Evolutionary conservation across 108 stramenopile species (phyloP).

Genomic region (Nannochloropsis salina): DNA sequence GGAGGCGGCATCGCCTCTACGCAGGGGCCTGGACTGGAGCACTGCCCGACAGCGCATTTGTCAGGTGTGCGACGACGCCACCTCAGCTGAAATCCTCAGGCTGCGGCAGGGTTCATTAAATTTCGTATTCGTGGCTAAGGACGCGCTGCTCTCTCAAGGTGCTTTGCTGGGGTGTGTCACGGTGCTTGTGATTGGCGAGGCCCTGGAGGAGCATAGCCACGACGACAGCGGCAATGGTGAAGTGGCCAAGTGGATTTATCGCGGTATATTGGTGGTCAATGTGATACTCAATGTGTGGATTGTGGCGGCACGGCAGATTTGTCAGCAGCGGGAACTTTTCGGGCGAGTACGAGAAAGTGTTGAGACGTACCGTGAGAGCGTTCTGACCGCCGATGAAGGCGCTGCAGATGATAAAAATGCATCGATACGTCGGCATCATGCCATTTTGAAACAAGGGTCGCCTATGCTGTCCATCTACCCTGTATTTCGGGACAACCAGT

Average conservation of each 20-base stretch:
- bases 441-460: conserved; percentile 35
- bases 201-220: background rate
- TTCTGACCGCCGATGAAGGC: background rate
- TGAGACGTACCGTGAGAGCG: background rate
- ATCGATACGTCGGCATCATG: background rate
- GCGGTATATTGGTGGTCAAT: background rate
- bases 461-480: conserved; percentile 42
- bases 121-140: background rate
- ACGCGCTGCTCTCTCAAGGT: background rate
- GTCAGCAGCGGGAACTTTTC: background rate
- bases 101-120: background rate
- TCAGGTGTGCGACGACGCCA: background rate
- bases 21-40: background rate
- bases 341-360: background rate
- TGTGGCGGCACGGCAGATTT: background rate
- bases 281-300: background rate
- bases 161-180: background rate
- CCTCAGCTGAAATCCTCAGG: background rate
- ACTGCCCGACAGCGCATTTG: background rate
- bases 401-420: background rate
- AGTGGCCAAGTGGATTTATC: background rate
- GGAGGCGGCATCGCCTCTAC: too few relatives aligned
- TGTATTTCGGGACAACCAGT: conserved; percentile 39
- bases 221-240: background rate
- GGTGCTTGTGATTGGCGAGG: background rate